Conservation (phyloP, 345 rosid species). For the Hypericum perforatum region DNA sequence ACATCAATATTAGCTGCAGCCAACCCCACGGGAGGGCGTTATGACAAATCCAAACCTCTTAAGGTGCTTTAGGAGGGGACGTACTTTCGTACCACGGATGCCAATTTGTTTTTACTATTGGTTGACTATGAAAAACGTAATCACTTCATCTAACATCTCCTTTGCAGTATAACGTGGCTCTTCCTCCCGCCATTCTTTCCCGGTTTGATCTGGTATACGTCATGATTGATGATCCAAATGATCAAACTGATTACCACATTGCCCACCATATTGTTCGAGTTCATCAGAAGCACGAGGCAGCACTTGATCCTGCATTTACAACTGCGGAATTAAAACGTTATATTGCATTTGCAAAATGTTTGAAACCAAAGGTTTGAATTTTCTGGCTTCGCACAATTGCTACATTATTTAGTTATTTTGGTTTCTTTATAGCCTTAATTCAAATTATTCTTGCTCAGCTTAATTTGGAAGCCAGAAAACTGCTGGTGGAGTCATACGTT, state of each 20-base stretch:
- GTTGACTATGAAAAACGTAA: too few species aligned
- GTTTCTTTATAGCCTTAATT: too few species aligned
- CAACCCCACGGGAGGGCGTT: slow-evolving; percentile 92
- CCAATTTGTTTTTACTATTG: too few species aligned
- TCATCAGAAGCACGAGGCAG: slow-evolving; percentile 88
- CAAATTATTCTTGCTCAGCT: slow-evolving; percentile 34
- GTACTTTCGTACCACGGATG: too few species aligned
- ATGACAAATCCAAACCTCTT: slow-evolving; percentile 91
- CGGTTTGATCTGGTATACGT: slow-evolving; percentile 94
- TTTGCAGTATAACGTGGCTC: slow-evolving; percentile 69
- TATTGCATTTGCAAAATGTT: slow-evolving; percentile 81
- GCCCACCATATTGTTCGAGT: slow-evolving; percentile 92
- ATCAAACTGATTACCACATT: slow-evolving; percentile 81
- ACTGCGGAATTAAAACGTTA: slow-evolving; percentile 85
- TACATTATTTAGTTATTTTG: background rate
- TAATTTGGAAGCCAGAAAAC: slow-evolving; percentile 68
- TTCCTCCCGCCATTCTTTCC: slow-evolving; percentile 95
- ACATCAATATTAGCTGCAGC: slow-evolving; percentile 97
- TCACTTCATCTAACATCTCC: too few species aligned
- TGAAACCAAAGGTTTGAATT: slow-evolving; percentile 70
- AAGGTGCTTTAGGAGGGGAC: slow-evolving; percentile 13
- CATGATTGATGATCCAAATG: slow-evolving; percentile 94
- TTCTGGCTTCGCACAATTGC: background rate
- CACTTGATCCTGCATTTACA: slow-evolving; percentile 75
- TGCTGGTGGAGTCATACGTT: slow-evolving; percentile 83